These are phyloP conservation scores for Petunia axillaris DNA, from an alignment of 257 asterid genomes.

Conservation along the genomic window DNA sequence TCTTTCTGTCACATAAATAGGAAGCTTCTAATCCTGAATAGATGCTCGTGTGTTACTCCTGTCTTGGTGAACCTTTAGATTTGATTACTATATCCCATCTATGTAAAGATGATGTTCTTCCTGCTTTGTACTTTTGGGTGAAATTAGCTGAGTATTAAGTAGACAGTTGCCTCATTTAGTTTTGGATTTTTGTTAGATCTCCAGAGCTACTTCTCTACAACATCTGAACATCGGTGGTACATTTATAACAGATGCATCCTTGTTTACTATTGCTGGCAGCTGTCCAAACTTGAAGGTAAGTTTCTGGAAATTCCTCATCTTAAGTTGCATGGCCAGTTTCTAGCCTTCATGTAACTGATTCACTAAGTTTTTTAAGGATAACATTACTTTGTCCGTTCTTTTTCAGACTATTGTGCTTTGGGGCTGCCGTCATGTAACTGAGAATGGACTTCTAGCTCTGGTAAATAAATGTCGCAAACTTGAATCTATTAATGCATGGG, in stretches of 20 bases:
- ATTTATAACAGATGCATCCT: constrained; percentile 72
- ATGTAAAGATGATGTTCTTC: background rate
- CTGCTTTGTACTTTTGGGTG: background rate
- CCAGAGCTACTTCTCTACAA: constrained; percentile 67
- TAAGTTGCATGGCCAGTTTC: background rate
- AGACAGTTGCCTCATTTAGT: constrained; percentile 8
- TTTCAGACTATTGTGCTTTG: constrained; percentile 77
- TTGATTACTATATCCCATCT: background rate
- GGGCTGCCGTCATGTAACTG: constrained; percentile 92
- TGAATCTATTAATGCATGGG: constrained; percentile 88
- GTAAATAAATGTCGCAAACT: constrained; percentile 75
- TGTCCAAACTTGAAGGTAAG: constrained; percentile 78
- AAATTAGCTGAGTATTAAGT: background rate
- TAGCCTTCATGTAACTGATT: background rate
- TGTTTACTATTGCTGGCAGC: constrained; percentile 71
- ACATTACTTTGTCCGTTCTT: background rate
- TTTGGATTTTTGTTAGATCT: constrained; percentile 46
- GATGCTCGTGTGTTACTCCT: background rate
- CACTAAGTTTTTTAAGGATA: background rate
- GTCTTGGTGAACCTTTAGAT: background rate
- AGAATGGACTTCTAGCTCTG: constrained; percentile 70
- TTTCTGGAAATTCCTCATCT: background rate
- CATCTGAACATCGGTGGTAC: constrained; percentile 94
- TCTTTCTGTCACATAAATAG: background rate
- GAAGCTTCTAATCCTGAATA: too few relatives aligned